A percentile compares a stretch with the other conserved stretches of the same genome.
These are phyloP conservation scores for Aspergillus egyptiacus DNA, from an alignment of 495 filamentous ascomycete species.

Conservation along the genomic window DNA sequence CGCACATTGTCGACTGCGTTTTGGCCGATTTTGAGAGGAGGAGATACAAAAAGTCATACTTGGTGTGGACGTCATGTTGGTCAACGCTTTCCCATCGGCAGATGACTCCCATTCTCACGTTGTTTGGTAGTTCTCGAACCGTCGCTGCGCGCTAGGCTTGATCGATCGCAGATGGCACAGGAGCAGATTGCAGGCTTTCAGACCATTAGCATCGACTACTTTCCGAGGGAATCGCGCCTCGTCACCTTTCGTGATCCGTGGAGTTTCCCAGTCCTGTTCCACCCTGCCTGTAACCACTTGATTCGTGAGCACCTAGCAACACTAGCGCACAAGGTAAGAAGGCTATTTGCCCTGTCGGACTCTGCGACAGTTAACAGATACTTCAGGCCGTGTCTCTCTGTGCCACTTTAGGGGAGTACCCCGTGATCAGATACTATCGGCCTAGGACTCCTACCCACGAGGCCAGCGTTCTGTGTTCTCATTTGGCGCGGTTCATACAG, in stretches of 20 bases:
- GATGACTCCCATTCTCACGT: conserved; percentile 9
- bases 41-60: conserved; percentile 64
- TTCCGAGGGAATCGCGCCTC: conserved; percentile 83
- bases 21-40: conserved; percentile 83
- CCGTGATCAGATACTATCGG: conserved; percentile 82
- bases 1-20: conserved; percentile 86
- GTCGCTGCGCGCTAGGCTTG: conserved; percentile 48
- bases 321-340: conserved; percentile 75
- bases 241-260: conserved; percentile 89
- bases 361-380: conserved; percentile 23
- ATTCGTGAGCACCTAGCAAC: conserved; percentile 73
- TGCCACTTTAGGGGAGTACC: conserved; percentile 78
- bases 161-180: conserved; percentile 54
- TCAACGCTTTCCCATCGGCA: conserved; percentile 6
- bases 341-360: not conserved
- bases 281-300: conserved; percentile 80
- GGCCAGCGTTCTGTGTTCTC: conserved; percentile 75
- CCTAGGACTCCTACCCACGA: conserved; percentile 73
- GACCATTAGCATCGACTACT: conserved; percentile 78
- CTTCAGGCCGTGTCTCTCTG: conserved; percentile 74
- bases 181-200: conserved; percentile 67
- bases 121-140: conserved; percentile 45
- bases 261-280: conserved; percentile 89
- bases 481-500: conserved; percentile 89
- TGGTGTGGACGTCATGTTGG: conserved; percentile 83